Percentiles rank a stretch among this genome's conserved stretches.
Evolutionary conservation across 2,329 filamentous ascomycete genomes (phyloP).

Genomic region (Colletotrichum kahawae): DNA sequence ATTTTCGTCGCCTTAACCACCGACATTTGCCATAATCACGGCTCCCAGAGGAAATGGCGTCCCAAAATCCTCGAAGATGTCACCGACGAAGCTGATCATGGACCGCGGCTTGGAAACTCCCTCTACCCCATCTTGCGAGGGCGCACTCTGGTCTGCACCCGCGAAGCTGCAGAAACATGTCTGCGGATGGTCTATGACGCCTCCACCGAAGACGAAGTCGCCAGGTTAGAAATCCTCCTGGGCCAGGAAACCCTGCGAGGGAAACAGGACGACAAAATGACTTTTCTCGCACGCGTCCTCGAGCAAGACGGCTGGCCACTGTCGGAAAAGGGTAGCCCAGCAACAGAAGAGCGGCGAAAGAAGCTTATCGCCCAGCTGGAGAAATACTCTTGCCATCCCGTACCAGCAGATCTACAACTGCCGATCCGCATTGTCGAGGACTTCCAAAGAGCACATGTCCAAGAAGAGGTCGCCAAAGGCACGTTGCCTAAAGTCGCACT

Average conservation of each 20-base stretch:
- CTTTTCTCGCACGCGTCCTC: background rate
- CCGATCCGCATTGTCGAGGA: conserved; percentile 33
- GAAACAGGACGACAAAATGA: conserved; percentile 8
- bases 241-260: background rate
- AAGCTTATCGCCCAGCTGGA: conserved; percentile 33
- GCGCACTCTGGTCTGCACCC: conserved; percentile 40
- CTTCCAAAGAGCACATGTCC: conserved; percentile 23
- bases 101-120: conserved; percentile 18
- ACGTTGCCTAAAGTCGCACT: conserved; percentile 31
- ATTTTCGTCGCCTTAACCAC: conserved; percentile 44
- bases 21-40: conserved; percentile 39
- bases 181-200: conserved; percentile 23
- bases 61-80: conserved; percentile 18
- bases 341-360: background rate
- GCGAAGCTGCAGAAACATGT: conserved; percentile 42
- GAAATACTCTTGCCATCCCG: conserved; percentile 34
- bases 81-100: conserved; percentile 18
- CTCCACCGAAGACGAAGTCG: conserved; percentile 9
- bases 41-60: conserved; percentile 37
- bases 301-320: background rate
- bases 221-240: conserved; percentile 1
- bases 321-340: background rate
- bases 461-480: conserved; percentile 23
- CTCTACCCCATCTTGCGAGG: conserved; percentile 38
- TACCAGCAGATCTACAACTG: conserved; percentile 37